Evolutionary conservation across 2,329 filamentous ascomycete species (phyloP), one percentile per base, ranked within the genome.

Genomic region (Aspergillus pseudonomiae): DNA sequence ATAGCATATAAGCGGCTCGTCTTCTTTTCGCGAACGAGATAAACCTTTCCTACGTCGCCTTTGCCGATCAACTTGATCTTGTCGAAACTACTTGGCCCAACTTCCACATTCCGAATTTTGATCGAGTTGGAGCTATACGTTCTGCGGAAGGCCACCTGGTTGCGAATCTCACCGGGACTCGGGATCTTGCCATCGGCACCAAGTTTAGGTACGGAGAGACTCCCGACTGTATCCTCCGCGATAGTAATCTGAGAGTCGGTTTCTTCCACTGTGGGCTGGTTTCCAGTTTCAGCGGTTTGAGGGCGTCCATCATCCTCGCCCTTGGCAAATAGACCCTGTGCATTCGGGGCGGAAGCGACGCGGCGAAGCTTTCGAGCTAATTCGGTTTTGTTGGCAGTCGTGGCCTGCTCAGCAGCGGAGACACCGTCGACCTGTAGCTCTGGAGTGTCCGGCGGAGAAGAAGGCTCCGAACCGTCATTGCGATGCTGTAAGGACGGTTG

Each of bases 21-120:
- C 86, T 98, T 98, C 88, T 99, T 99, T 80, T 99, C 95, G 70
- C 93, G 88, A 58, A 99, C 95, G 70, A 99, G 83, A 77, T 99
- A 99, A 1, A 99, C 95, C 82, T 99, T 99, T 66, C 95, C 95
- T 28, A 99, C 95, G 79, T 99, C 95, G 63, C 95, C 95, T 82
- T 99, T 99, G 62, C 95, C 95, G 75, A 99, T 97, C 80, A 99
- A 86, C 80, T 99, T 99, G 80, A 99, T 97, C 87, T 99, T 99
- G 84, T 99, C 95, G 73, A 99, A 99, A 77, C 94, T 98, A 66
- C 91, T 86, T 0, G 95, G 95, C 0, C 93, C 92, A 41, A 99
- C 95, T 80, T 99, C 95, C 55, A 99, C 95, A 77, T 97, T 93
- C 72, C 95, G 88, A 69, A 98, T 92, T 81, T 99, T 99, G 84